Evolutionary conservation across 2,329 filamentous ascomycete genomes (phyloP).

Genomic region (Diaporthe destruens): DNA sequence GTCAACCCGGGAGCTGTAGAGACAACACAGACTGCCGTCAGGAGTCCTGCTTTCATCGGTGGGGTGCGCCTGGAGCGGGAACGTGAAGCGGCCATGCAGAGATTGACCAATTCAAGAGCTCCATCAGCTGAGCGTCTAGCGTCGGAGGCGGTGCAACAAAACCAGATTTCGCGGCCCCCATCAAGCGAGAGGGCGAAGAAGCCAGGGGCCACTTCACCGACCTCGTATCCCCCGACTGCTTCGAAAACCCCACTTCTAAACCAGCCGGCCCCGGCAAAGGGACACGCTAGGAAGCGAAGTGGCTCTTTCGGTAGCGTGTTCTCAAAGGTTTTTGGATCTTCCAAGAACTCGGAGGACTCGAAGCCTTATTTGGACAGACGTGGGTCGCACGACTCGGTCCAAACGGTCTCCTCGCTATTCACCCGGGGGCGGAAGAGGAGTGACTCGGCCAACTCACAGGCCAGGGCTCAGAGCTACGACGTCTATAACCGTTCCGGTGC

Average conservation of each 20-base stretch:
- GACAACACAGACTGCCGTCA: constrained; percentile 21
- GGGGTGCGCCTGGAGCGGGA: constrained; percentile 59
- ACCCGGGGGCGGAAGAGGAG: constrained; percentile 30
- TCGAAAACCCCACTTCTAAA: constrained; percentile 40
- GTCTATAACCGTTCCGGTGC: constrained; percentile 30
- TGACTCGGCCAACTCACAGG: constrained; percentile 11
- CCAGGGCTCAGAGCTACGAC: constrained; percentile 38
- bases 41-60: constrained; percentile 54
- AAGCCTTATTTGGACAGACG: constrained; percentile 31
- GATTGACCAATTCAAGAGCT: constrained; percentile 37
- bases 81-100: constrained; percentile 50
- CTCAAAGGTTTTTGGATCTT: constrained; percentile 39
- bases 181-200: constrained; percentile 34
- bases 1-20: constrained; percentile 27
- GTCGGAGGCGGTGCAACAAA: constrained; percentile 21
- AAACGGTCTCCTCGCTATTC: constrained; percentile 33
- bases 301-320: constrained; percentile 34
- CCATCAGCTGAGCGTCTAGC: constrained; percentile 33
- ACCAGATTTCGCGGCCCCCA: constrained; percentile 9
- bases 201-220: constrained; percentile 34
- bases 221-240: constrained; percentile 40
- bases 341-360: constrained; percentile 26
- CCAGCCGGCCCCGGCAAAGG: constrained; percentile 29
- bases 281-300: constrained; percentile 35
- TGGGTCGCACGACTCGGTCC: constrained; percentile 35